Evolutionary conservation across 805 yeast species (phyloP).

Genomic region (Candida piceae): DNA sequence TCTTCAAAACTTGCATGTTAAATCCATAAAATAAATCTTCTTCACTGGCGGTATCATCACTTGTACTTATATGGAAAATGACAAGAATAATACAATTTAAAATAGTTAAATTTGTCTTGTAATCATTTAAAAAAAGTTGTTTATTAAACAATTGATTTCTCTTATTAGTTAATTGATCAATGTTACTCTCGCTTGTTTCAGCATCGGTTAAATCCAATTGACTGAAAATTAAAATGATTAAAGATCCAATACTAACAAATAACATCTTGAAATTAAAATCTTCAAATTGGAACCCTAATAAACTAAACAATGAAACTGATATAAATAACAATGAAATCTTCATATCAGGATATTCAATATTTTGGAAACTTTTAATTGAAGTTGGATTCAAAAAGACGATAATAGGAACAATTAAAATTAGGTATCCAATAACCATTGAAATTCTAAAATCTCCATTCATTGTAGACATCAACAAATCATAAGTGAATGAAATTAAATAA

Average conservation of each 20-base stretch:
- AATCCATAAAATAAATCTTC: no score
- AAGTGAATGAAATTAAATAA: constrained; percentile 9
- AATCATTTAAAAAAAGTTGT: constrained; percentile 18
- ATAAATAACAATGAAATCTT: constrained; percentile 8
- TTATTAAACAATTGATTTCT: constrained; percentile 19
- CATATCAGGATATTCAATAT: constrained; percentile 8
- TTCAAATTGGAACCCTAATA: constrained; percentile 12
- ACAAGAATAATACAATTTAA: constrained; percentile 13
- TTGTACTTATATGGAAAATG: constrained; percentile 11
- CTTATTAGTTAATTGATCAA: constrained; percentile 4
- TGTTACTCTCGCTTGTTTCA: background rate
- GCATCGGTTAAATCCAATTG: constrained; percentile 23
- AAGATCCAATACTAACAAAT: constrained; percentile 26
- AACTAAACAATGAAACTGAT: constrained; percentile 4
- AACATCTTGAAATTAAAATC: constrained; percentile 26
- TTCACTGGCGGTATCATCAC: no score
- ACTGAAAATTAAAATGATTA: constrained; percentile 24
- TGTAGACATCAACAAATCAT: constrained; percentile 8
- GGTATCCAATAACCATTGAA: constrained; percentile 14
- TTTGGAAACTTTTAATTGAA: background rate
- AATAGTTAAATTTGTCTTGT: constrained; percentile 20
- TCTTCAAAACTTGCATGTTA: no score
- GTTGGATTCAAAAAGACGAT: constrained; percentile 15
- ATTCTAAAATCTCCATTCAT: background rate
- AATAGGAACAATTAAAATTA: constrained; percentile 17